phyloP scores from a whole-genome alignment of 1,284 basidiomycete species.

The Cryptococcus sp. region DNA sequence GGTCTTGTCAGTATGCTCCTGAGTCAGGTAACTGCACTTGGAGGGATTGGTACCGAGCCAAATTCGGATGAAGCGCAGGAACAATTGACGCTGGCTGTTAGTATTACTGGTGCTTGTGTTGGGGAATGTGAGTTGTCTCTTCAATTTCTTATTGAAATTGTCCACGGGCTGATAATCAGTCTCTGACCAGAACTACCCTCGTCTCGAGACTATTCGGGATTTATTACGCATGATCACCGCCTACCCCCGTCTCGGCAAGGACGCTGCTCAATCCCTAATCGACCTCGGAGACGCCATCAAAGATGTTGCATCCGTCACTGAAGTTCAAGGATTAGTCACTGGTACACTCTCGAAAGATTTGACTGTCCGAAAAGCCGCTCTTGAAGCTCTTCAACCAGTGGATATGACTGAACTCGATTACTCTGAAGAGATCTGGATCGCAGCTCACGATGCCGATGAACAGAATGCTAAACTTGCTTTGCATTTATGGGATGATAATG shows the following conservation, averaged over 20 bases:
- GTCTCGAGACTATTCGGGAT: conserved; percentile 63
- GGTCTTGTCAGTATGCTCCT: conserved; percentile 77
- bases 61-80: conserved; percentile 72
- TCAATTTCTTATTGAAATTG: neutral
- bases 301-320: conserved; percentile 59
- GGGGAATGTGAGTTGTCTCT: conserved; percentile 63
- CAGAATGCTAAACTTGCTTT: conserved; percentile 80
- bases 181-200: conserved; percentile 64
- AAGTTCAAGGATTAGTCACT: conserved; percentile 63
- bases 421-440: conserved; percentile 83
- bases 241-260: conserved; percentile 79
- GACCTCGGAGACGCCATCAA: conserved; percentile 80
- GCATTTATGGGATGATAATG: conserved; percentile 94
- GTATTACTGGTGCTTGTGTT: conserved; percentile 80
- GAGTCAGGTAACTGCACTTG: conserved; percentile 62
- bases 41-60: conserved; percentile 60
- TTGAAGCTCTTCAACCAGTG: conserved; percentile 92
- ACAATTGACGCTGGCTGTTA: conserved; percentile 78
- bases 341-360: conserved; percentile 84
- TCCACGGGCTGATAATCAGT: conserved; percentile 51
- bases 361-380: conserved; percentile 79
- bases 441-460: conserved; percentile 86
- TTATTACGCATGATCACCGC: conserved; percentile 71
- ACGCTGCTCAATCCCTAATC: conserved; percentile 75
- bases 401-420: conserved; percentile 94